A percentile compares a stretch with the other conserved stretches of the same genome.
Evolutionary conservation across 768 basidiomycete genomes (phyloP).

Genomic region (Daedalea quercina): DNA sequence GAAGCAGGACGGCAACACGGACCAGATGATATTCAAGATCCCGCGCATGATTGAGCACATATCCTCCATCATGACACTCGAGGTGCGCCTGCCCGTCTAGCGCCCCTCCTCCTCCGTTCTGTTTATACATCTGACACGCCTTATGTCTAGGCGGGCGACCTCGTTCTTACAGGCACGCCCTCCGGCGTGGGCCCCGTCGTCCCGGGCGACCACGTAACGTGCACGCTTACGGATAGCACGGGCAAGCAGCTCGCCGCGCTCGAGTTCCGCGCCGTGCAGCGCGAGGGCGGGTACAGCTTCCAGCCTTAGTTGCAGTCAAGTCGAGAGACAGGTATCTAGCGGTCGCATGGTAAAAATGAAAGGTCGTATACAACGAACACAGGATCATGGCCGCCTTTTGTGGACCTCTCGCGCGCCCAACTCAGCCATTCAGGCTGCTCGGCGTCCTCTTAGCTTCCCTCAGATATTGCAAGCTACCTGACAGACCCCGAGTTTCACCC

Average conservation of each 20-base stretch:
- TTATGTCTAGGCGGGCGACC: slow-evolving; percentile 68
- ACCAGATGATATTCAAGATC: slow-evolving; percentile 90
- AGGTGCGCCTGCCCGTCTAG: slow-evolving; percentile 40
- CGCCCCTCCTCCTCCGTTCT: neutral
- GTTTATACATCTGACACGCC: too few species aligned
- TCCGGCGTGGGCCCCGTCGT: slow-evolving; percentile 77
- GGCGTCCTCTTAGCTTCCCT: too few species aligned
- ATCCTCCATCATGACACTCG: slow-evolving; percentile 95
- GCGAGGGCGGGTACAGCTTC: slow-evolving; percentile 68
- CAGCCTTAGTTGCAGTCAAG: slow-evolving; percentile 1
- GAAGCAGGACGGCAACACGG: slow-evolving; percentile 82
- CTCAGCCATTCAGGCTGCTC: too few species aligned
- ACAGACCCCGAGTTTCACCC: too few species aligned
- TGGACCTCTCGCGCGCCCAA: too few species aligned
- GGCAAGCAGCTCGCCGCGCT: slow-evolving; percentile 56
- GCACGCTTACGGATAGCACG: slow-evolving; percentile 49
- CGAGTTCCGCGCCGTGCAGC: slow-evolving; percentile 55
- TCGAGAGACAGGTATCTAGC: neutral
- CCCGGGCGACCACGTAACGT: slow-evolving; percentile 76
- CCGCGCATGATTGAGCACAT: slow-evolving; percentile 84
- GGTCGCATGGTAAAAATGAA: too few species aligned
- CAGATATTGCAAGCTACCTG: too few species aligned
- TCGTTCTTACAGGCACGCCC: slow-evolving; percentile 91
- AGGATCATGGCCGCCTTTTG: too few species aligned
- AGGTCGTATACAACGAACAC: too few species aligned